Base-by-base conservation (phyloP, 768 basidiomycete species). In the Russula virescens region DNA sequence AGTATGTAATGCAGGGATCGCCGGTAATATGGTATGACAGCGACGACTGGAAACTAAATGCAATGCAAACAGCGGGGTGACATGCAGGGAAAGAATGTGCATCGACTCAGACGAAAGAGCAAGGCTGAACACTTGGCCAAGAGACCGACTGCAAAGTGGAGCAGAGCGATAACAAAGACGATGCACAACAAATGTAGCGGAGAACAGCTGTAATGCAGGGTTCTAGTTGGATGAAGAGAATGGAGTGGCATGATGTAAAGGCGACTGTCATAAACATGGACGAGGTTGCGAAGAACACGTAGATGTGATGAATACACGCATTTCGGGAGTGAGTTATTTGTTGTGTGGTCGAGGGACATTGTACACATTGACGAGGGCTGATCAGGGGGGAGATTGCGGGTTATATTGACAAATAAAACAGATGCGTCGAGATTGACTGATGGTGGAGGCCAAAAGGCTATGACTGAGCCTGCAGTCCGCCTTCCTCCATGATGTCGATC, bases 321-420 rank as follows among this genome's bases (percentile, higher is more conserved):
- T 60, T 47, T 58, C 50, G 46, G 38, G n/a, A 23, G 16, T 50
- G 52, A 49, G 42, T 8, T 8, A 31, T 31, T 16, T 60, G 52
- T 35, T 42, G 26, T 49, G 23, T 55, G 48, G 42, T 11, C 19
- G 58, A 55, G 16, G 35, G 55, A 60, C 35, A 55, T 55, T 19
- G 31, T 64, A 64, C 63, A 64, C 47, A 55, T 60, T 60, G 63
- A 59, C 52, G 47, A 60, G 34, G 42, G 58, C 31, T 45, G 51
- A 46, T 43, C 47, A 50, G 40, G 23, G 38, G n/a, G 58, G 48
- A 60, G 58, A 64, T 64, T 55, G 58, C 58, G 58, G 40, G 53
- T 46, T 64, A 60, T 64, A 64, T 63, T 43, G 58, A 64, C 40
- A 60, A 55, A 64, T 64, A 60, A 64, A 31, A 64, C 52, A 64